Evolutionary conservation across 108 stramenopile genomes (phyloP), one percentile per base, ranked within the genome.

Genomic region (Pseudonitzschia multistriata): DNA sequence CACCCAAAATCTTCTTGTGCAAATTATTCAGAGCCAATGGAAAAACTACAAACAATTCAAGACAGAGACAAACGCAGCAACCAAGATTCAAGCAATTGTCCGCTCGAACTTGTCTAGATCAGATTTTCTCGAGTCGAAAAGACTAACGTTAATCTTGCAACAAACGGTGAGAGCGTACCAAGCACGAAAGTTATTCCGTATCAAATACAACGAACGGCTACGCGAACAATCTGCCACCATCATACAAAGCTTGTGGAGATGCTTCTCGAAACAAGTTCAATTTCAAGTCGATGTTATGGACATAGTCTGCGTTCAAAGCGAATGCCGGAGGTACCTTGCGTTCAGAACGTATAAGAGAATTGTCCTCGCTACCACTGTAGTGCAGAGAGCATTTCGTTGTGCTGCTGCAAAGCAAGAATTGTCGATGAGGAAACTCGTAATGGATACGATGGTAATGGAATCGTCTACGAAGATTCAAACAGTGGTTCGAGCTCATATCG

Each of bases 241-340:
- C 22, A 71, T 83, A 4, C 83, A 83, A 50, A 42, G 60, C 3
- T 35, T 59, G 5, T 79, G 69, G 78, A 68, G 75, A 66, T 53
- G 28, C 55, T 66, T 73, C 37, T 36, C 33, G 52, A 34, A n/a
- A 34, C 65, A 68, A 54, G 28, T 73, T 39, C 45, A 62, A 45
- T 76, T 66, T 68, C 56, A 73, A 31, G 34, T 76, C 25, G 62
- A 60, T 57, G 15, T 84, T 49, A 61, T 84, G 22, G 77, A 80
- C 21, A 75, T 85, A 34, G 67, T 74, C 33, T 67, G 65, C 39
- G 39, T 68, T 61, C 85, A 85, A 63, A 76, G 73, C 39, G 45
- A 63, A 11, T 67, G 49, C 0, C 79, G 84, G 6, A 57, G 76
- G 25, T 70, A 49, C 39, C 72, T 85, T 36, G 79, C 81, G 0